Evolutionary conservation across 164 flowering plant genomes (phyloP).

Genomic region (Brasenia schreberi): DNA sequence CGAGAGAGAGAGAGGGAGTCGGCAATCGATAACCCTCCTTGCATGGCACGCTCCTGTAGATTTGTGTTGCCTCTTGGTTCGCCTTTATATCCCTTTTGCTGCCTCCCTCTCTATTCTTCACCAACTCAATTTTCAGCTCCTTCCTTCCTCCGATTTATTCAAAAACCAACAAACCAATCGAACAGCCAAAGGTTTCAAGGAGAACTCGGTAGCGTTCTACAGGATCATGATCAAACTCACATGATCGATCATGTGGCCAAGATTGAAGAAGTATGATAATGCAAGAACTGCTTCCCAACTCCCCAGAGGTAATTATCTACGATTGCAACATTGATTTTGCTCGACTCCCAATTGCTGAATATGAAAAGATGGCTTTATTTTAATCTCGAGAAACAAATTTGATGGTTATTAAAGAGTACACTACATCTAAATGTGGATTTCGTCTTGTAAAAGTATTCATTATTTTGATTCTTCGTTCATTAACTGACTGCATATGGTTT

Average conservation of each 20-base stretch:
- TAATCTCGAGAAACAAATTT: neutral
- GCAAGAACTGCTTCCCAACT: neutral
- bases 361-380: neutral
- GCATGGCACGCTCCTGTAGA: neutral
- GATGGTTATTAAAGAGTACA: neutral
- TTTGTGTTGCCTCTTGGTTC: neutral
- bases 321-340: too few species aligned
- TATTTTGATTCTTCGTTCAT: neutral
- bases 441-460: neutral
- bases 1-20: neutral
- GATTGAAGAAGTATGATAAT: constrained; percentile 2
- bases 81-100: neutral
- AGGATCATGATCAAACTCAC: neutral
- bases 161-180: too few species aligned
- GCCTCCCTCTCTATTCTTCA: neutral
- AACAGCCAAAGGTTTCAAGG: too few species aligned
- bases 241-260: constrained; percentile 9
- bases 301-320: neutral
- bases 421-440: neutral
- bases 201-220: too few species aligned
- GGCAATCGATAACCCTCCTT: neutral
- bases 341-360: too few species aligned
- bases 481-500: neutral
- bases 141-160: neutral
- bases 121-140: neutral